Evolutionary conservation across 192 early-diverging fungal genomes (phyloP).

Genomic region (Coemansia sp.): DNA sequence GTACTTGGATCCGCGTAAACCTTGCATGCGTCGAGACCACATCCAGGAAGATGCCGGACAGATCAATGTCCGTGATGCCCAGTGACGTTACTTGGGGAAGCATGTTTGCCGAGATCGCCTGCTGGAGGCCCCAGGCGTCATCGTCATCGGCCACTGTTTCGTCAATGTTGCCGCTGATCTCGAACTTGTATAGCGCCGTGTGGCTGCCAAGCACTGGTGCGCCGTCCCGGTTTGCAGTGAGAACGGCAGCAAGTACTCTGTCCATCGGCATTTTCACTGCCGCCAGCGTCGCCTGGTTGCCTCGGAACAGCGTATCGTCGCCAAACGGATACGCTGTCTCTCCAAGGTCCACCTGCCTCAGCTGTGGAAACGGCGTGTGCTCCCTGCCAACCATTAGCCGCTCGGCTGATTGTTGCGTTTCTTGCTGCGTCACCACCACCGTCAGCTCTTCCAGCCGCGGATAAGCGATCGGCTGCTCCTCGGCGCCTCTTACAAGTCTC

Average conservation of each 20-base stretch:
- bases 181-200: background rate
- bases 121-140: background rate
- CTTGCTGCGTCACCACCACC: background rate
- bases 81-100: background rate
- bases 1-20: background rate
- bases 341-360: background rate
- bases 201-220: background rate
- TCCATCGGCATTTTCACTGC: background rate
- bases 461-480: background rate
- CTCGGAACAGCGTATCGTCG: slow-evolving; percentile 4
- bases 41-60: background rate
- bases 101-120: background rate
- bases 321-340: background rate
- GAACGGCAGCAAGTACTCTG: background rate
- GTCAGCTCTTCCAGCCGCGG: background rate
- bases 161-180: background rate
- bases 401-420: background rate
- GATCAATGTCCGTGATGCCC: background rate
- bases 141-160: background rate
- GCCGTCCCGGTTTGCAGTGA: background rate
- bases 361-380: background rate
- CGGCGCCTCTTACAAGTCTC: background rate
- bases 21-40: background rate
- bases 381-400: background rate
- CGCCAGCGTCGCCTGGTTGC: background rate